phyloP scores from a whole-genome alignment of 1,284 basidiomycete genomes.

The Tausonia pullulans region DNA sequence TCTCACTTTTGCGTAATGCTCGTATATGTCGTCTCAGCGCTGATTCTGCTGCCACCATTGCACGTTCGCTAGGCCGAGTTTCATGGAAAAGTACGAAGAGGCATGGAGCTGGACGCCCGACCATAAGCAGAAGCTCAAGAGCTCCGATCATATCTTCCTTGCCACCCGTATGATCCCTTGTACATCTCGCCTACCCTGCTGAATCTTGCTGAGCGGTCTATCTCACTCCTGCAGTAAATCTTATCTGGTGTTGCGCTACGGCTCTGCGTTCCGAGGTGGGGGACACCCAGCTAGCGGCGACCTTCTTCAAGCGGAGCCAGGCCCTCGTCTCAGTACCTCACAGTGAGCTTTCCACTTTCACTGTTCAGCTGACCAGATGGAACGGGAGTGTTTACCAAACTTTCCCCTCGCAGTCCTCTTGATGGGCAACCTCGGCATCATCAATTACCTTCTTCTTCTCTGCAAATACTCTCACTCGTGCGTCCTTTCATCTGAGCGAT shows the following conservation, averaged over 20 bases:
- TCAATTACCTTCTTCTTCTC: slow-evolving; percentile 13
- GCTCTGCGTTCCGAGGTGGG: slow-evolving; percentile 6
- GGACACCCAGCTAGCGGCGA: not conserved
- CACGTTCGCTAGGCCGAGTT: not conserved
- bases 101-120: slow-evolving; percentile 1
- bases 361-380: not conserved
- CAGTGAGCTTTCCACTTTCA: not conserved
- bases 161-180: not conserved
- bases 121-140: not conserved
- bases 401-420: slow-evolving; percentile 2
- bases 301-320: slow-evolving; percentile 6
- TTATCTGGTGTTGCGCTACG: slow-evolving; percentile 1
- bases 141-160: slow-evolving; percentile 9
- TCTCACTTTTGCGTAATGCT: not conserved
- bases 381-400: not conserved
- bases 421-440: slow-evolving; percentile 15
- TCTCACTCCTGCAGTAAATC: not conserved
- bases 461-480: slow-evolving; percentile 14
- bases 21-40: not conserved
- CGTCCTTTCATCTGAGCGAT: not conserved
- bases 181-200: not conserved
- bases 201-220: not conserved
- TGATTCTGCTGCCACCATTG: not conserved
- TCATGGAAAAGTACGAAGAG: not conserved
- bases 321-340: slow-evolving; percentile 3